Conservation (phyloP, 208 protist genomes). For the Leishmania gerbilli region DNA sequence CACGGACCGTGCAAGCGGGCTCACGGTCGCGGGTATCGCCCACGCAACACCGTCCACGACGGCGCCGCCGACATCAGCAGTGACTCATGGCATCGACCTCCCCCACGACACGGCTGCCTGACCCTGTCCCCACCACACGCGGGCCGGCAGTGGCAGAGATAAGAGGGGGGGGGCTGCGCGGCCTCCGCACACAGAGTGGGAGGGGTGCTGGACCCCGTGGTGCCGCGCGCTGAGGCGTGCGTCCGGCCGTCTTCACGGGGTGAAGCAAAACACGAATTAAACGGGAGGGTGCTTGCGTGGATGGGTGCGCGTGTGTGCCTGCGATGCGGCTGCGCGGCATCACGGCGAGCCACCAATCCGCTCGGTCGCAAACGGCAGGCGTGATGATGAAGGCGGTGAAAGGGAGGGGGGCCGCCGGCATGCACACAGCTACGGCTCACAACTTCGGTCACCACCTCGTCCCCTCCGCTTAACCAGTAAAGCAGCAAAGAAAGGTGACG, state of each 20-base stretch:
- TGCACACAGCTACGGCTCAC: too few species aligned
- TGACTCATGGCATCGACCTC: background rate
- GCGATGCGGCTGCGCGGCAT: background rate
- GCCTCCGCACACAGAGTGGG: background rate
- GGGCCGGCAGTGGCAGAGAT: background rate
- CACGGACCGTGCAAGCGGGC: background rate
- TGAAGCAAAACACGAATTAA: background rate
- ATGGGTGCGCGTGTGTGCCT: background rate
- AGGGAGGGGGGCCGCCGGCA: too few species aligned
- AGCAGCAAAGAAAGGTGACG: too few species aligned
- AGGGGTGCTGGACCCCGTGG: background rate
- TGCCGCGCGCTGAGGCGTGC: background rate
- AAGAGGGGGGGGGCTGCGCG: background rate
- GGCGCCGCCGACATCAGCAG: background rate
- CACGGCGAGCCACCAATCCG: slow-evolving; percentile 23
- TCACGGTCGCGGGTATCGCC: background rate
- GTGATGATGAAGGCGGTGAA: background rate
- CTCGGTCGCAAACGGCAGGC: slow-evolving; percentile 70
- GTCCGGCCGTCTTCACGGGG: background rate
- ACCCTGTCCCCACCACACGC: background rate
- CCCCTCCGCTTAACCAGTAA: too few species aligned
- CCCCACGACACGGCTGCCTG: background rate
- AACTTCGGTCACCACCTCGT: too few species aligned
- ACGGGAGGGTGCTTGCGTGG: background rate
- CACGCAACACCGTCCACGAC: background rate